Percentiles rank a stretch among this genome's conserved stretches.
Evolutionary conservation across 176 grass and related monocot species (phyloP).

Genomic region (Oryza australiensis): DNA sequence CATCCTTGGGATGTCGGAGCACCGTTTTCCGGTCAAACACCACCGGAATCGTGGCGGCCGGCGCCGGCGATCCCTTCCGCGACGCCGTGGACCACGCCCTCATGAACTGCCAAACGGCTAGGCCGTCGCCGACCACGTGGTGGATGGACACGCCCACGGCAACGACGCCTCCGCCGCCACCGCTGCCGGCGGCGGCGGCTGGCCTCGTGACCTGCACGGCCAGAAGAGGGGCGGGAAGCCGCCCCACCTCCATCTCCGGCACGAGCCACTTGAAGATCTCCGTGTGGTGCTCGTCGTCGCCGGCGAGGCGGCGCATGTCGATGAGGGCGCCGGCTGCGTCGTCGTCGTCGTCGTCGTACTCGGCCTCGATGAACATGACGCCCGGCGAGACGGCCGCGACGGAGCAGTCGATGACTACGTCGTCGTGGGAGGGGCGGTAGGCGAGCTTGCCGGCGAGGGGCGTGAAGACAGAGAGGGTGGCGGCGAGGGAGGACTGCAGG

Average conservation of each 20-base stretch:
- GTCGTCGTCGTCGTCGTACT: not conserved
- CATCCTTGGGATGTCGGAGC: slow-evolving; percentile 24
- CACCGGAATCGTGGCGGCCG: not conserved
- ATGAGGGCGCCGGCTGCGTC: not conserved
- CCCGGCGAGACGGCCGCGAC: not conserved
- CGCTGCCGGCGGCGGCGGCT: not conserved
- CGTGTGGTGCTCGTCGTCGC: slow-evolving; percentile 32
- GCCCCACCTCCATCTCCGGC: not conserved
- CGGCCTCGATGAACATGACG: slow-evolving; percentile 48
- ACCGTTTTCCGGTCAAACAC: slow-evolving; percentile 30
- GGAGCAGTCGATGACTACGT: slow-evolving; percentile 42
- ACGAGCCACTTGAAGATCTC: slow-evolving; percentile 36
- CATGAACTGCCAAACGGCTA: slow-evolving; percentile 58
- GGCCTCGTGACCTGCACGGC: slow-evolving; percentile 53
- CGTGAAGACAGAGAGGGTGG: not conserved
- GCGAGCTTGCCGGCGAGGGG: slow-evolving; percentile 27
- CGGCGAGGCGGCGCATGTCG: slow-evolving; percentile 25
- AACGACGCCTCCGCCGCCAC: not conserved
- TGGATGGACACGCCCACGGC: slow-evolving; percentile 33
- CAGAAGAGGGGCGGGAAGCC: slow-evolving; percentile 40
- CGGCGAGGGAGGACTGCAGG: slow-evolving; percentile 27
- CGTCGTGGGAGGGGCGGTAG: not conserved
- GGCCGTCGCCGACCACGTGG: slow-evolving; percentile 51
- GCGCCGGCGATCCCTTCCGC: not conserved
- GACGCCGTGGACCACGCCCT: slow-evolving; percentile 30